These are phyloP conservation scores for Xeromyces bisporus DNA, from an alignment of 495 filamentous ascomycete species.

Conservation along the genomic window DNA sequence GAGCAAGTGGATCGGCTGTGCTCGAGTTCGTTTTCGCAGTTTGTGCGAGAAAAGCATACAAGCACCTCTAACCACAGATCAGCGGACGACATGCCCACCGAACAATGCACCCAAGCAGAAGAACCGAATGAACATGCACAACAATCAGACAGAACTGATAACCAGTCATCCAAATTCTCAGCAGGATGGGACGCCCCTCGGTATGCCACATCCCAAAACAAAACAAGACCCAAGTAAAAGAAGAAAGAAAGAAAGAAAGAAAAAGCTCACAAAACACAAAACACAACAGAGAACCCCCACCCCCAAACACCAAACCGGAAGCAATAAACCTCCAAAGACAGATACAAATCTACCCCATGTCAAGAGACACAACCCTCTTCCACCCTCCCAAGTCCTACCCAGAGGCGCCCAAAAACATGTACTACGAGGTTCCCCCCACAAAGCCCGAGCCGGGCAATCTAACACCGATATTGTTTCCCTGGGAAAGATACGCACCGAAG, in stretches of 20 bases:
- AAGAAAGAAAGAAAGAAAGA: too few species aligned
- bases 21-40: too few species aligned
- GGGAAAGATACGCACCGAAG: constrained; percentile 50
- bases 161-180: too few species aligned
- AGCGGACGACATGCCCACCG: too few species aligned
- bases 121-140: too few species aligned
- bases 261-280: constrained; percentile 7
- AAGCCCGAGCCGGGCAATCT: constrained; percentile 39
- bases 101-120: too few species aligned
- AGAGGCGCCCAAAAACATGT: constrained; percentile 70
- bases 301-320: constrained; percentile 56
- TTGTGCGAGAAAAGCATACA: too few species aligned
- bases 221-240: constrained; percentile 3
- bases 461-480: constrained; percentile 66
- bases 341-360: constrained; percentile 58
- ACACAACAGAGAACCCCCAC: constrained; percentile 49
- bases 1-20: too few species aligned
- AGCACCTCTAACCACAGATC: too few species aligned
- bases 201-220: constrained; percentile 20
- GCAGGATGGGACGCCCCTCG: constrained; percentile 50
- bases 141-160: too few species aligned
- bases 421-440: constrained; percentile 55
- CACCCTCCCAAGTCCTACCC: constrained; percentile 58
- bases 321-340: constrained; percentile 58
- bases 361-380: constrained; percentile 49